Base-by-base conservation (phyloP, 1,284 basidiomycete genomes). In the Cronartium quercuum region DNA sequence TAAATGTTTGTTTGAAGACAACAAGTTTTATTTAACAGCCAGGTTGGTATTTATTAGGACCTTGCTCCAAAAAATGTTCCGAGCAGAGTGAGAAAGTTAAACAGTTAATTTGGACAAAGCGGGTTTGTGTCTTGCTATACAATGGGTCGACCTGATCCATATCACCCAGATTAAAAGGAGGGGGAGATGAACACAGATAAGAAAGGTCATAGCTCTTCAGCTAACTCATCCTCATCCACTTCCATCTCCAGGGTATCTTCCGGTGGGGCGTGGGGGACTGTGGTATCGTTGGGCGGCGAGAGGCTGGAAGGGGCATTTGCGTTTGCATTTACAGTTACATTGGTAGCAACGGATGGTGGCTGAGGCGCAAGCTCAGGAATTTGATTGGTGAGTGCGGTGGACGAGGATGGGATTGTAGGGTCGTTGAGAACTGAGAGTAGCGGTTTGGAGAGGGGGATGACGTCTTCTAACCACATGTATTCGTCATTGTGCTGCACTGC, bases 391-490 rank as follows among this genome's bases (percentile, higher is more conserved):
- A 69, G 21, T 69, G 58, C 68, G 6, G 68, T 62, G 13, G 68
- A 69, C 34, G 68, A 61, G 34, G 58, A 62, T n/a, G 68, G 68
- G 24, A 69, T 69, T 24, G 68, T 69, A 9, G 68, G 68, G 37
- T 69, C 68, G 37, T 38, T 41, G 12, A 69, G 68, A 10, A 69
- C 29, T 42, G 55, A 29, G 35, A 57, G 38, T 40, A 69, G 24
- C 4, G 68, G 68, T 47, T 61, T 9, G 47, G 68, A 69, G 13
- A 51, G 13, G 21, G 68, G 68, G 58, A 71, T 71, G 15, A 71
- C 68, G 61, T 71, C 68, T 38, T 71, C 68, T 51, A 71, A 29
- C 68, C 68, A 71, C 38, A 63, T 44, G 40, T 71, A 71, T 57
- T 71, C 68, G 44, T 58, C 58, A 64, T 71, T 71, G 37, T 34